Conservation (phyloP, 257 asterid species). For the Solanum habrochaites region DNA sequence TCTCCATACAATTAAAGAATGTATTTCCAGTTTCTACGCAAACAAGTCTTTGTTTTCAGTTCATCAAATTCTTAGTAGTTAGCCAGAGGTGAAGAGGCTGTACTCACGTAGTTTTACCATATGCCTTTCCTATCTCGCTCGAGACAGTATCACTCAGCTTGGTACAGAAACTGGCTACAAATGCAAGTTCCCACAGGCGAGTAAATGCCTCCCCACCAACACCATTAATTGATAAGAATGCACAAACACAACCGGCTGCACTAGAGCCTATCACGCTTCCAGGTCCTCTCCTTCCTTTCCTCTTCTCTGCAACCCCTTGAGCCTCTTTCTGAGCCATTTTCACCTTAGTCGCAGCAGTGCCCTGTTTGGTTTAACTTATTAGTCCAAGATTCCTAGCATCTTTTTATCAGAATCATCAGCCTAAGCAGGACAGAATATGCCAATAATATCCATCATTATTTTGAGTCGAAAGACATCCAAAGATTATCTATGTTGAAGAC, state of each 20-base stretch:
- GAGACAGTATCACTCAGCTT: constrained; percentile 95
- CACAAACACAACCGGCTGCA: constrained; percentile 91
- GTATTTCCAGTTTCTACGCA: background rate
- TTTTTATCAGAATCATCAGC: background rate
- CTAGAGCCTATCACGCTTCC: constrained; percentile 97
- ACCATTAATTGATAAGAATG: constrained; percentile 56
- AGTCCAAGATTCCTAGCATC: background rate
- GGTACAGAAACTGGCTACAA: constrained; percentile 91
- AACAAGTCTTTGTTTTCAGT: background rate
- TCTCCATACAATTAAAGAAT: background rate
- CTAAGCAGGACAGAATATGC: background rate
- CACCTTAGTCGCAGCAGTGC: constrained; percentile 87
- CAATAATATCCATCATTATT: background rate
- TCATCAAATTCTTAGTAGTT: background rate
- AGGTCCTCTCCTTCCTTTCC: constrained; percentile 90
- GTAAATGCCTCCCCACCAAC: constrained; percentile 56
- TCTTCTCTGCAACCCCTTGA: constrained; percentile 94
- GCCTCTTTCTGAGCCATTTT: constrained; percentile 97
- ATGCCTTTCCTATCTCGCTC: constrained; percentile 97
- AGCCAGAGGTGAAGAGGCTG: constrained; percentile 3
- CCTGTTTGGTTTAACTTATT: constrained; percentile 35
- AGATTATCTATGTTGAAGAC: background rate
- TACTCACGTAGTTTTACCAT: constrained; percentile 85
- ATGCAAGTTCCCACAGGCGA: constrained; percentile 75
- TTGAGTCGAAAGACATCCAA: background rate